Conservation (phyloP, 2,329 filamentous ascomycete genomes). For the Colletotrichum tropicicola region DNA sequence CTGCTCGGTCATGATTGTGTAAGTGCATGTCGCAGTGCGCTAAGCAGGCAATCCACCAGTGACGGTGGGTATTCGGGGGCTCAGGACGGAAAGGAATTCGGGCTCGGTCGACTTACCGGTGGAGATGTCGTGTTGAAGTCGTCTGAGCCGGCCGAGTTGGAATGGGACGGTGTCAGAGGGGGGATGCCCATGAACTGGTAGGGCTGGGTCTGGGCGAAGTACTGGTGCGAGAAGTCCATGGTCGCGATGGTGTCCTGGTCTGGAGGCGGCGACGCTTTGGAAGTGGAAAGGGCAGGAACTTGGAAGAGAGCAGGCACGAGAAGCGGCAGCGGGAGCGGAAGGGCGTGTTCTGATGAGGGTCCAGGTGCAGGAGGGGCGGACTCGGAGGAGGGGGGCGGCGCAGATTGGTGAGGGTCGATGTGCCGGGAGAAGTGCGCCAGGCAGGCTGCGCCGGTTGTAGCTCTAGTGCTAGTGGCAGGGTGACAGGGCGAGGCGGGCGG, state of each 20-base stretch:
- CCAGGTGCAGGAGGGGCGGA: constrained; percentile 1
- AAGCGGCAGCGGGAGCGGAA: constrained; percentile 26
- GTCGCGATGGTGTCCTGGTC: constrained; percentile 22
- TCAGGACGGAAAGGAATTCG: constrained; percentile 25
- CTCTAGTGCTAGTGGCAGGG: not conserved
- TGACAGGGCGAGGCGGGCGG: constrained; percentile 2
- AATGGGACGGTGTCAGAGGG: constrained; percentile 64
- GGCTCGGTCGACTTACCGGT: constrained; percentile 53
- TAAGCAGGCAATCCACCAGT: constrained; percentile 38
- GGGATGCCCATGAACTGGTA: constrained; percentile 65
- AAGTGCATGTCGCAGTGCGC: constrained; percentile 39
- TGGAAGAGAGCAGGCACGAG: not conserved
- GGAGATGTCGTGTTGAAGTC: constrained; percentile 64
- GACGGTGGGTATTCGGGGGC: constrained; percentile 37
- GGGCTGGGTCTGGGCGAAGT: constrained; percentile 57
- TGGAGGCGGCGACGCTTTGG: not conserved
- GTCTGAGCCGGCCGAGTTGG: constrained; percentile 62
- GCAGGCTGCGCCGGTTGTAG: not conserved
- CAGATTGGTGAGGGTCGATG: constrained; percentile 16
- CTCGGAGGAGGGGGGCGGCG: not conserved
- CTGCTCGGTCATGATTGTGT: constrained; percentile 48
- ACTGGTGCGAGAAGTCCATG: constrained; percentile 66
- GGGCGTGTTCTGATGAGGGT: constrained; percentile 28
- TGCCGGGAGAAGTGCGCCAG: constrained; percentile 13
- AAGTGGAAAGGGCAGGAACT: not conserved